Evolutionary conservation across 371 early-diverging fungal species (phyloP), one percentile per base, ranked within the genome.

Genomic region (Mortierella sp.): DNA sequence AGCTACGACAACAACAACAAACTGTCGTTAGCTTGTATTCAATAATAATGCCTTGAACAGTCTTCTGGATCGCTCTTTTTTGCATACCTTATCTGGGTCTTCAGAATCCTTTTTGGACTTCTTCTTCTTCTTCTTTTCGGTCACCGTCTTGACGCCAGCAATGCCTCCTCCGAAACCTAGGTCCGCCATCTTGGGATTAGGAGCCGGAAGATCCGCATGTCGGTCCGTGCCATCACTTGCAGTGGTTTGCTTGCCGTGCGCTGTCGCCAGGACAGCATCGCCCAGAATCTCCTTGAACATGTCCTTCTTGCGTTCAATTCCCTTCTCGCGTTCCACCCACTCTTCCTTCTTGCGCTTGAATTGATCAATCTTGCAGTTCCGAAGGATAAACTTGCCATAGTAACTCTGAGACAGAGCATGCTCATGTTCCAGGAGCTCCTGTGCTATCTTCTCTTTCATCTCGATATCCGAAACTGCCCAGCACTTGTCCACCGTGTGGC

Each of bases 381-480:
- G 89, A 31, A 91, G 81, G 24, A 91, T 85, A 72, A 89, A 88
- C 65, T 89, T 88, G 53, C 93, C 95, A 63, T 90, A 83, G 71
- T 85, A 86, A 71, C 88, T 89, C 38, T 86, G 80, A 31, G 85
- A 78, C 24, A 93, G 72, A 14, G 81, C 81, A 26, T 82, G 79
- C 58, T 89, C 85, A 38, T 82, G 72, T 43, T 83, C 82, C 26
- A 89, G 64, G 13, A 95, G 72, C 62, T 94, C 93, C 13, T 72
- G 61, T 6, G 90, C 91, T 66, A 95, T 95, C 66, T 79, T 82
- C 71, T 89, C 87, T 82, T 91, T 94, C 67, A 84, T 79, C 24
- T 86, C 84, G n/a, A 94, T 86, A 54, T 93, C 93, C 6, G 93
- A 87, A 14, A 83, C 82, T n/a, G 81, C 80, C 91, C 92, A 95